Percentiles rank a stretch among this genome's conserved stretches.
These are phyloP conservation scores for Coemansia sp. DNA, from an alignment of 192 early-diverging fungal species.

Conservation along the genomic window DNA sequence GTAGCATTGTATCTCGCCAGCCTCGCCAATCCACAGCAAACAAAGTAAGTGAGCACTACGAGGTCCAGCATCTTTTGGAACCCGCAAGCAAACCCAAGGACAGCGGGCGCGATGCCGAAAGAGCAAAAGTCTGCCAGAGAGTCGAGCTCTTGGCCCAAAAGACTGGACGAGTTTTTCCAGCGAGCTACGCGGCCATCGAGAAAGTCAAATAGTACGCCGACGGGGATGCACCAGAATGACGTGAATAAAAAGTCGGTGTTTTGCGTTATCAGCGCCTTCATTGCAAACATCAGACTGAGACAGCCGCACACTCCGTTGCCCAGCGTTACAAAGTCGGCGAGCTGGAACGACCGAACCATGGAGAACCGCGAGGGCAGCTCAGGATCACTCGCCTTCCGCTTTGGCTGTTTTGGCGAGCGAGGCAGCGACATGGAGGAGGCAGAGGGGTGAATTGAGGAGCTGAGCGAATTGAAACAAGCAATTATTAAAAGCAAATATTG, in stretches of 20 bases:
- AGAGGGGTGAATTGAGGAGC: not conserved
- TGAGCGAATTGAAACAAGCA: not conserved
- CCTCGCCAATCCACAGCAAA: conserved; percentile 83
- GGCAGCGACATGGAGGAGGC: not conserved
- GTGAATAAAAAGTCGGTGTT: conserved; percentile 64
- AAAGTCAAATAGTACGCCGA: conserved; percentile 73
- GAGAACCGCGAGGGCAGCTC: conserved; percentile 53
- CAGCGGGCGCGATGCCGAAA: conserved; percentile 85
- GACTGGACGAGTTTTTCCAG: conserved; percentile 72
- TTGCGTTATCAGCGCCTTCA: conserved; percentile 70
- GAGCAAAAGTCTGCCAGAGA: conserved; percentile 81
- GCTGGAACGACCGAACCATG: conserved; percentile 66
- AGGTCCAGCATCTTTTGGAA: conserved; percentile 84
- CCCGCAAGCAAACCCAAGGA: conserved; percentile 81
- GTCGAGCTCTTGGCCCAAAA: conserved; percentile 90
- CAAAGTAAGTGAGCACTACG: conserved; percentile 80
- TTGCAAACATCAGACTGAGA: conserved; percentile 70
- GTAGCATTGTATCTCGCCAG: conserved; percentile 92
- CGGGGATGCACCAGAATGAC: conserved; percentile 69
- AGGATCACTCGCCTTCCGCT: conserved; percentile 47
- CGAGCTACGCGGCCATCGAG: conserved; percentile 82
- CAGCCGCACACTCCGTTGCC: conserved; percentile 83
- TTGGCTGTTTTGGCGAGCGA: conserved; percentile 11
- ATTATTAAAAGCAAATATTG: conserved; percentile 3
- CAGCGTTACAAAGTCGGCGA: conserved; percentile 87